phyloP scores from a whole-genome alignment of 345 rosid genomes.

The Erodium maritimum region DNA sequence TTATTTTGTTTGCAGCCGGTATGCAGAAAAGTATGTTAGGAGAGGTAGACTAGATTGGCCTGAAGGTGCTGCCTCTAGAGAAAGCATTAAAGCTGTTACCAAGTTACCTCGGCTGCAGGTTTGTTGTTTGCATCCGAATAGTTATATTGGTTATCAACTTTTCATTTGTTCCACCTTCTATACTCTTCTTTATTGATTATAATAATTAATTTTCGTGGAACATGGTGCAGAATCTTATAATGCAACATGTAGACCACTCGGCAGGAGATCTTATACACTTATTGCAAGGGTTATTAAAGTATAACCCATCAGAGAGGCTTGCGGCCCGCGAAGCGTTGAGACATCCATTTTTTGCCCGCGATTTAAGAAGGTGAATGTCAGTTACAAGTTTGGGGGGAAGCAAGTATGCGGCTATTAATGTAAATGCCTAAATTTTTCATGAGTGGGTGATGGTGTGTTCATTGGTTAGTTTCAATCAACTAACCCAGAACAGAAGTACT shows the following conservation, averaged over 20 bases:
- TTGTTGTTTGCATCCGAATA: not conserved
- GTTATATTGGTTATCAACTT: not conserved
- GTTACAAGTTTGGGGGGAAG: not conserved
- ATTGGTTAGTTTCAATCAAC: not conserved
- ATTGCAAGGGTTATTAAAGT: constrained; percentile 57
- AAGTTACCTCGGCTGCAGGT: constrained; percentile 84
- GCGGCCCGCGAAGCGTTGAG: constrained; percentile 69
- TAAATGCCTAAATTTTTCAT: not conserved
- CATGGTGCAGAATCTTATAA: constrained; percentile 51
- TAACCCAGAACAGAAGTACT: not conserved
- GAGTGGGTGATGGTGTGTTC: not conserved
- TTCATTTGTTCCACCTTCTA: too few relatives aligned
- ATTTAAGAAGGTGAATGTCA: constrained; percentile 27
- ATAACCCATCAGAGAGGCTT: constrained; percentile 54
- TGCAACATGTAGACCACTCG: constrained; percentile 83
- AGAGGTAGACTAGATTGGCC: constrained; percentile 89
- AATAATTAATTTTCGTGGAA: not conserved
- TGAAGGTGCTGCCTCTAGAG: constrained; percentile 73
- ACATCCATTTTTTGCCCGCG: constrained; percentile 64
- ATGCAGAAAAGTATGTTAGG: constrained; percentile 66
- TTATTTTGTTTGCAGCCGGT: constrained; percentile 34
- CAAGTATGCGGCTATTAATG: not conserved
- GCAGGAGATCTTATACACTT: constrained; percentile 75
- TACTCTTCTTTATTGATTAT: not conserved
- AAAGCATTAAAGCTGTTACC: constrained; percentile 60